A percentile compares a stretch with the other conserved stretches of the same genome.
These are phyloP conservation scores for Pestalotiopsis sp. DNA, from an alignment of 2,329 filamentous ascomycete genomes.

Conservation along the genomic window DNA sequence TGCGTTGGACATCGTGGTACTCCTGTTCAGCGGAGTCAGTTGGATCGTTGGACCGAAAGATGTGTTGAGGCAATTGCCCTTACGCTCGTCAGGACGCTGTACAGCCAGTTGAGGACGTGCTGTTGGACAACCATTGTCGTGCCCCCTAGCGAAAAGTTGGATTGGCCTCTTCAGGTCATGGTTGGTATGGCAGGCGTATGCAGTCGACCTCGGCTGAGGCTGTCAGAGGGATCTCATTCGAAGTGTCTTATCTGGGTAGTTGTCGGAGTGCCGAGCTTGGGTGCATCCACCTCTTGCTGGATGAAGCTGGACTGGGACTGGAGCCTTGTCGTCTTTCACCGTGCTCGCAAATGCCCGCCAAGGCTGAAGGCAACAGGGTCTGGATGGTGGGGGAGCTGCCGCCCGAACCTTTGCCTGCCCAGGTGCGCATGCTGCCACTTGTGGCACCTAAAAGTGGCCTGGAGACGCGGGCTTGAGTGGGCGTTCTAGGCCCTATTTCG, in stretches of 20 bases:
- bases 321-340: constrained; percentile 10
- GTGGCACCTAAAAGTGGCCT: neutral
- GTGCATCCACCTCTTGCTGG: neutral
- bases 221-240: neutral
- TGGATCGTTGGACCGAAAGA: constrained; percentile 4
- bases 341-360: constrained; percentile 10
- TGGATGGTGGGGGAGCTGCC: neutral
- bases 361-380: constrained; percentile 11
- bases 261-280: neutral
- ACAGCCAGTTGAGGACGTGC: constrained; percentile 92
- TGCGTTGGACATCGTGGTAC: constrained; percentile 89
- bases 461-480: neutral
- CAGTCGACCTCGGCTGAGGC: neutral
- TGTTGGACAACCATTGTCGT: constrained; percentile 72
- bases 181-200: neutral
- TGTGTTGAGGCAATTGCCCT: constrained; percentile 20
- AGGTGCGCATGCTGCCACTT: neutral
- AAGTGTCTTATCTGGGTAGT: neutral
- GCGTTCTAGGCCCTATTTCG: neutral
- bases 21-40: constrained; percentile 56
- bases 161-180: neutral
- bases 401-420: neutral
- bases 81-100: constrained; percentile 82
- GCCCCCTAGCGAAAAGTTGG: constrained; percentile 10
- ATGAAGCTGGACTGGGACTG: constrained; percentile 1